Evolutionary conservation across 1,284 basidiomycete species (phyloP), one percentile per base, ranked within the genome.

Genomic region (Chalciporus piperatoides): DNA sequence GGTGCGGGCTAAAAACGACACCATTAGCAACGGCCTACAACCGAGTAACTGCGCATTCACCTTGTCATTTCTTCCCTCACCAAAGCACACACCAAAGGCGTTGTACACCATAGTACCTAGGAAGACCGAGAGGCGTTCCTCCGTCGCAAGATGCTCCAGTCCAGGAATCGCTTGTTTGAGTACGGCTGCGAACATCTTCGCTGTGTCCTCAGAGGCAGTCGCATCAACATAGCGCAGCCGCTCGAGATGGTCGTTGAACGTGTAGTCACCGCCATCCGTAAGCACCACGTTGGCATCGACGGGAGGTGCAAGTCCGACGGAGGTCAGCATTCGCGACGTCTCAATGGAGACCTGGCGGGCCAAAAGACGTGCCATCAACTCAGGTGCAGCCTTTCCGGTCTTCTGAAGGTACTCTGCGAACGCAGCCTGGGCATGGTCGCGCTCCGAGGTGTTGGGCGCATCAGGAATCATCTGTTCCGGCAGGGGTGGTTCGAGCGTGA

Each of bases 21-120:
- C 17, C 23, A 36, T 58, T 9, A 52, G 33, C 32, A 32, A 21
- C n/a, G 44, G 23, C 35, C 24, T 25, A 33, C n/a, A 38, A 41
- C 37, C 6, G 6, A 24, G 24, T 9, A 32, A 39, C 21, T 39
- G 37, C 38, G 42, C 33, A 59, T 72, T 49, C 44, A 87, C 87
- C 77, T 78, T 86, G 59, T 86, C 79, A 53, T 81, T 75, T 35
- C 88, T 72, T n/a, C 86, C 87, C 25, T 72, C 76, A 44, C 69
- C 74, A 56, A 74, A 82, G 62, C 71, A 79, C 41, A 91, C 77
- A 50, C 88, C 88, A 58, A 81, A 86, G 1, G 80, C 74, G 58
- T 91, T 91, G 65, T 89, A 90, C 4, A 73, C 68, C 72, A 91
- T 81, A 65, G 82, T 87, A 12, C 84, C 85, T 39, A 80, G 67